Conservation (phyloP, 306 rosid species). For the Prunus dulcis region DNA sequence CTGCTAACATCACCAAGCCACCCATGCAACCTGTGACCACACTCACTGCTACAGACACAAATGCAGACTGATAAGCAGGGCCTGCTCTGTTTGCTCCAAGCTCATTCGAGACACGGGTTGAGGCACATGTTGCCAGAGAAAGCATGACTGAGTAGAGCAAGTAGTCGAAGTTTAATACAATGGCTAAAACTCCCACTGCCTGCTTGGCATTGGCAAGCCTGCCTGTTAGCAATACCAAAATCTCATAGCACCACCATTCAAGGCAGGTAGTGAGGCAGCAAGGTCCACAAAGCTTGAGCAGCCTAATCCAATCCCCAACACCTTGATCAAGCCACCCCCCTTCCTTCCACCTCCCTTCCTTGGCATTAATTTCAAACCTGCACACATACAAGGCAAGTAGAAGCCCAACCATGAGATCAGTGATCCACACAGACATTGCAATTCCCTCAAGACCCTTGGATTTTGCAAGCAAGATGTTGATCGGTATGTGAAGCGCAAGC, state of each 20-base stretch:
- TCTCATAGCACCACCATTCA: constrained; percentile 98
- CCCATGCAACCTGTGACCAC: constrained; percentile 47
- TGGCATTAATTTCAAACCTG: constrained; percentile 28
- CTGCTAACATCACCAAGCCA: constrained; percentile 58
- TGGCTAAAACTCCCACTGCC: constrained; percentile 51
- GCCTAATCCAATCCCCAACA: constrained; percentile 52
- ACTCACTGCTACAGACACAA: constrained; percentile 46
- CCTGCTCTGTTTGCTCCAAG: constrained; percentile 54
- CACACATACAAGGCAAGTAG: constrained; percentile 50
- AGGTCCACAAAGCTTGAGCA: constrained; percentile 70
- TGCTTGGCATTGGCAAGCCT: constrained; percentile 56
- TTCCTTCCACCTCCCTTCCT: constrained; percentile 45
- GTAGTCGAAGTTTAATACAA: constrained; percentile 75
- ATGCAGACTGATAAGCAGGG: constrained; percentile 52
- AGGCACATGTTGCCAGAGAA: constrained; percentile 64
- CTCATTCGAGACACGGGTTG: constrained; percentile 69
- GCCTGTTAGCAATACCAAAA: constrained; percentile 74
- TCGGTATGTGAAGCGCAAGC: constrained; percentile 64
- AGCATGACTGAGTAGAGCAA: constrained; percentile 63
- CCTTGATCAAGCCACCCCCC: constrained; percentile 81
- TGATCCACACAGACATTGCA: constrained; percentile 77
- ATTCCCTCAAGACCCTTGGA: constrained; percentile 71
- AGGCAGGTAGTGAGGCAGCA: constrained; percentile 86
- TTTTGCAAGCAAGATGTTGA: constrained; percentile 57
- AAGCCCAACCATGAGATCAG: constrained; percentile 59